These are phyloP conservation scores for Apiospora arundinis DNA, from an alignment of 2,329 filamentous ascomycete genomes.

Conservation along the genomic window DNA sequence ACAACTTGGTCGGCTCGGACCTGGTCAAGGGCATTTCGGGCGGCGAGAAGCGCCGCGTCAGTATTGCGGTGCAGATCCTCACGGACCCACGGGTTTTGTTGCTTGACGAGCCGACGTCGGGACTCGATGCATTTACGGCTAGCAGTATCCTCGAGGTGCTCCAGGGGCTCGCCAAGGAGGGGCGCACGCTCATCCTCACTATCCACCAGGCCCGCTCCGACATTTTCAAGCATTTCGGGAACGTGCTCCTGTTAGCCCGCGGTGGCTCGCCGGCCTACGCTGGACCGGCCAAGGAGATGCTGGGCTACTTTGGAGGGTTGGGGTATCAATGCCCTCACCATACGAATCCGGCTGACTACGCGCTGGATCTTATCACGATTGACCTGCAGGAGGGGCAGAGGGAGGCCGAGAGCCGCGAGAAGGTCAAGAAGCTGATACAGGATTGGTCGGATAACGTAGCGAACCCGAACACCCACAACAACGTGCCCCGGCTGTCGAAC, in stretches of 20 bases:
- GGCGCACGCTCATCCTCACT: conserved; percentile 76
- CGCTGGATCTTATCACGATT: conserved; percentile 77
- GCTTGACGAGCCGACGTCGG: conserved; percentile 78
- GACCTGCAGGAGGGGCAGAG: conserved; percentile 70
- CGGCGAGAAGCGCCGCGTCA: conserved; percentile 79
- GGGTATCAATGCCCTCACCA: conserved; percentile 71
- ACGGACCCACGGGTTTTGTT: conserved; percentile 76
- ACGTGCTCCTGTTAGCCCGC: conserved; percentile 72
- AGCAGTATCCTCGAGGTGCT: conserved; percentile 79
- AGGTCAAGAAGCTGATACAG: conserved; percentile 66
- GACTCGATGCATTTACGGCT: conserved; percentile 79
- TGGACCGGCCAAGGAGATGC: conserved; percentile 67
- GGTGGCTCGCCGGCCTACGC: conserved; percentile 74
- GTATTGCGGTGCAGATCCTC: conserved; percentile 78
- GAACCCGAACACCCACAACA: conserved; percentile 17
- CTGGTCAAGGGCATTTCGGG: conserved; percentile 80
- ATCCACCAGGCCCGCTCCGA: conserved; percentile 81
- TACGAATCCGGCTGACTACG: conserved; percentile 80
- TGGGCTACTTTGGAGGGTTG: conserved; percentile 65
- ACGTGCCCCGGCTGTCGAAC: conserved; percentile 30
- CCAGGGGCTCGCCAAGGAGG: conserved; percentile 72
- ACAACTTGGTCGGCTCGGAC: conserved; percentile 75
- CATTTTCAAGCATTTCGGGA: conserved; percentile 74
- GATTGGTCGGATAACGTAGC: conserved; percentile 53
- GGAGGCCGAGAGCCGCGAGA: conserved; percentile 67